Evolutionary conservation across 2,329 filamentous ascomycete genomes (phyloP), one percentile per base, ranked within the genome.

Genomic region (Verticillium isaacii): DNA sequence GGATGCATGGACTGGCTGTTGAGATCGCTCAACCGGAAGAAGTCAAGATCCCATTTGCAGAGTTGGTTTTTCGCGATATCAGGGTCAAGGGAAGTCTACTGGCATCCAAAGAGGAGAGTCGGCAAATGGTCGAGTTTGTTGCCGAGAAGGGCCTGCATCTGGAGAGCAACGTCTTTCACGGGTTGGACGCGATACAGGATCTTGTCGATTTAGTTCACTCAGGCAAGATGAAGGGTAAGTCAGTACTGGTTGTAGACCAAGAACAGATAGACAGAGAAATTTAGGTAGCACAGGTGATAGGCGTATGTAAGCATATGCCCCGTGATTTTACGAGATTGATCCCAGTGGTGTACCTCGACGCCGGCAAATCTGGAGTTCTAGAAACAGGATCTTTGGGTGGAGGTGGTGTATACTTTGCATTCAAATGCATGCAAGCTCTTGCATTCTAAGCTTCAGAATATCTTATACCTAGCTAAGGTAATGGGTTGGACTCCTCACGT

Each of bases 1-100:
- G 77, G 67, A 86, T 83, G 78, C 85, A 88, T 67, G 85, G 84
- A 2, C 78, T 74, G 0, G 75, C 87, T 68, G 75, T 88, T 2
- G 83, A 88, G 69, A 80, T 88, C 57, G 84, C 84, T n/a, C 84
- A 86, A 71, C 74, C 73, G 23, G 69, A 67, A 1, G 72, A 74
- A 9, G 72, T 78, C 6, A 69, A 63, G 25, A 68, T 77, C 4
- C 74, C 75, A 50, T 80, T 76, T 62, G 68, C 68, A 1, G 81
- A 86, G 66, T 66, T 85, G 7, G 74, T 86, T 41, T 83, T 85
- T 68, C 73, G 83, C 7, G 83, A 85, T 66, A 79, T 86, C 29
- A 70, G 74, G 54, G 71, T 86, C 25, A 75, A 77, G 23, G 82
- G 83, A 3, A 78, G 74, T 45, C 66, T 84, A 36, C 73, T 79